A percentile compares a stretch with the other conserved stretches of the same genome.
Conservation (phyloP, 139 green algal species). For the Tetratostichococcus sp. region DNA sequence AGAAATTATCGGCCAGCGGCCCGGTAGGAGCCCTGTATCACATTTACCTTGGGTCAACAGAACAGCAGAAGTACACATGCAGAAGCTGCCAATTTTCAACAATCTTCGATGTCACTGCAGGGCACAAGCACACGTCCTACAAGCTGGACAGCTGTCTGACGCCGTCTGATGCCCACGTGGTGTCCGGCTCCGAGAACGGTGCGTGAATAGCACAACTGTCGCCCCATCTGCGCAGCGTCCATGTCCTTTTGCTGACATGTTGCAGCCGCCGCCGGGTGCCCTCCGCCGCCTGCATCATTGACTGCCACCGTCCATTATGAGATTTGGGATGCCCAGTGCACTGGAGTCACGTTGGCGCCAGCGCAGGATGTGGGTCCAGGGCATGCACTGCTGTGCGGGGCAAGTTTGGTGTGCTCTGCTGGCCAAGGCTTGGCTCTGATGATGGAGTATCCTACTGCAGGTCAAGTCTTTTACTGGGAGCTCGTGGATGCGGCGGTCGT, state of each 20-base stretch:
- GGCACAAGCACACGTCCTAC: slow-evolving; percentile 58
- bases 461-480: slow-evolving; percentile 83
- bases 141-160: slow-evolving; percentile 80
- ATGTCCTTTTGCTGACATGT: no score
- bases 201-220: slow-evolving; percentile 9
- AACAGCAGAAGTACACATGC: neutral
- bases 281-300: no score
- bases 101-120: slow-evolving; percentile 6
- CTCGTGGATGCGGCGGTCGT: slow-evolving; percentile 66
- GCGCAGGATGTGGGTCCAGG: neutral
- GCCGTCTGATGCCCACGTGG: slow-evolving; percentile 66
- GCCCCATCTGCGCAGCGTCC: no score
- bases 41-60: no score
- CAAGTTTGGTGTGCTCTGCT: no score
- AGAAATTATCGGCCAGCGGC: no score
- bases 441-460: slow-evolving; percentile 28
- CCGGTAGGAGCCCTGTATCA: no score
- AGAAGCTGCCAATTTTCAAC: neutral
- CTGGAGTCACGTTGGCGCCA: no score
- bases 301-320: no score
- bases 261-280: no score
- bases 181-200: slow-evolving; percentile 78
- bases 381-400: neutral
- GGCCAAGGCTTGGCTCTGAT: no score
- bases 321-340: no score